Evolutionary conservation across 2,329 filamentous ascomycete species (phyloP).

Genomic region (Claviceps digitariae): DNA sequence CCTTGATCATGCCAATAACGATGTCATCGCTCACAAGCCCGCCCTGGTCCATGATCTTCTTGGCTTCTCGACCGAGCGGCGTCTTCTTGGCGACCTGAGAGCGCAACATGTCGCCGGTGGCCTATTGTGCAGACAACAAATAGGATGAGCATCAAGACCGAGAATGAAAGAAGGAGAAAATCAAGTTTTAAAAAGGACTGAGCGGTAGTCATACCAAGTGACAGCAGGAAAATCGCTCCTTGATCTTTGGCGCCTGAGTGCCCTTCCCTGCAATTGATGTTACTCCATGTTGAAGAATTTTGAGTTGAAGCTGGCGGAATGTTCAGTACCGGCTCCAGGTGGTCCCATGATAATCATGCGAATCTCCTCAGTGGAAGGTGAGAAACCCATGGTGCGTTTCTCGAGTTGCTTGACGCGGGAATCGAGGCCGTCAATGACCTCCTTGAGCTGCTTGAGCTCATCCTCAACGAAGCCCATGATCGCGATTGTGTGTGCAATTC

Average conservation of each 20-base stretch:
- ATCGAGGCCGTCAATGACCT: constrained; percentile 73
- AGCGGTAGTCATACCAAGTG: constrained; percentile 57
- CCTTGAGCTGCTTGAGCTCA: constrained; percentile 72
- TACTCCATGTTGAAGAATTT: not conserved
- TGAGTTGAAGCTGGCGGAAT: not conserved
- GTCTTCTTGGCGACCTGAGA: constrained; percentile 98
- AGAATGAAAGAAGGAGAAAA: not conserved
- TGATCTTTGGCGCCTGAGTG: constrained; percentile 94
- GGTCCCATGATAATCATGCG: constrained; percentile 97
- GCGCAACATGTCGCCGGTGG: constrained; percentile 97
- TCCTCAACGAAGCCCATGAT: constrained; percentile 83
- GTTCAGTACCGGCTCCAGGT: constrained; percentile 75
- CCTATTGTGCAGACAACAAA: constrained; percentile 36
- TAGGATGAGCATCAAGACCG: not conserved
- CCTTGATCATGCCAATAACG: constrained; percentile 99
- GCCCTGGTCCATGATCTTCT: constrained; percentile 99
- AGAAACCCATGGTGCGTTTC: constrained; percentile 47
- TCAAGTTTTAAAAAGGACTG: no score
- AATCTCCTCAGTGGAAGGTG: constrained; percentile 48
- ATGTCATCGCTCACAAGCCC: constrained; percentile 97
- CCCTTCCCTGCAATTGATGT: constrained; percentile 63
- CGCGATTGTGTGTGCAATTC: constrained; percentile 14
- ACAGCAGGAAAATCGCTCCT: constrained; percentile 95
- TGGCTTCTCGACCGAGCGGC: constrained; percentile 81
- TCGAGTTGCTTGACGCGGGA: constrained; percentile 78